A percentile compares a stretch with the other conserved stretches of the same genome.
Evolutionary conservation across 768 basidiomycete genomes (phyloP).

Genomic region (Coprinellus micaceus): DNA sequence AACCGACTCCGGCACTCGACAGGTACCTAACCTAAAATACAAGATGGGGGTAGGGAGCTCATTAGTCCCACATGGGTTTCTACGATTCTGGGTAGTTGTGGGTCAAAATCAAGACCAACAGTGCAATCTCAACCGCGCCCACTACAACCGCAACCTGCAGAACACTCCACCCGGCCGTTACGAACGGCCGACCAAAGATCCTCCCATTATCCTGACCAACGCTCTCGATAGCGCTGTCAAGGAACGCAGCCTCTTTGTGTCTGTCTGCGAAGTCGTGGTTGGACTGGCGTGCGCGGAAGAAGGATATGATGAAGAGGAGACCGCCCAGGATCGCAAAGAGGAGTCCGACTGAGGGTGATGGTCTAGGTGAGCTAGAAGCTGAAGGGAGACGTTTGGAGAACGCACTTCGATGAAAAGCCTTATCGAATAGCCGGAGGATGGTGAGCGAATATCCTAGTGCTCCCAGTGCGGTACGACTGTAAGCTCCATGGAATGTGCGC

Average conservation of each 20-base stretch:
- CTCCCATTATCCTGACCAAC: constrained; percentile 59
- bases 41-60: no score
- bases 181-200: constrained; percentile 72
- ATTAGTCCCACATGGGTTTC: no score
- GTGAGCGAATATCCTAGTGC: constrained; percentile 72
- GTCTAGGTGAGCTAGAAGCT: not conserved
- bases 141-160: constrained; percentile 59
- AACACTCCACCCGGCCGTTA: constrained; percentile 78
- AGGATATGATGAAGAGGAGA: constrained; percentile 55
- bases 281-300: constrained; percentile 60
- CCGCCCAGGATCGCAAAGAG: constrained; percentile 61
- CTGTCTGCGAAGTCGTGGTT: constrained; percentile 76
- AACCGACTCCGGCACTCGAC: no score
- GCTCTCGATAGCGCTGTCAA: constrained; percentile 44
- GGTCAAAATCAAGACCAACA: constrained; percentile 59
- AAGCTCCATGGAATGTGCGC: constrained; percentile 81
- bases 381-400: constrained; percentile 9
- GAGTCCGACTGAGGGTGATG: constrained; percentile 43
- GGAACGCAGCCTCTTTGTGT: constrained; percentile 30
- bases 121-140: constrained; percentile 56
- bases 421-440: constrained; percentile 76
- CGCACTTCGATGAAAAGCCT: constrained; percentile 69
- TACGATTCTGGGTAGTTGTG: constrained; percentile 7
- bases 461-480: constrained; percentile 70
- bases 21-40: no score